These are phyloP conservation scores for Penicillium psychrosexuale DNA, from an alignment of 2,329 filamentous ascomycete genomes.

Conservation along the genomic window DNA sequence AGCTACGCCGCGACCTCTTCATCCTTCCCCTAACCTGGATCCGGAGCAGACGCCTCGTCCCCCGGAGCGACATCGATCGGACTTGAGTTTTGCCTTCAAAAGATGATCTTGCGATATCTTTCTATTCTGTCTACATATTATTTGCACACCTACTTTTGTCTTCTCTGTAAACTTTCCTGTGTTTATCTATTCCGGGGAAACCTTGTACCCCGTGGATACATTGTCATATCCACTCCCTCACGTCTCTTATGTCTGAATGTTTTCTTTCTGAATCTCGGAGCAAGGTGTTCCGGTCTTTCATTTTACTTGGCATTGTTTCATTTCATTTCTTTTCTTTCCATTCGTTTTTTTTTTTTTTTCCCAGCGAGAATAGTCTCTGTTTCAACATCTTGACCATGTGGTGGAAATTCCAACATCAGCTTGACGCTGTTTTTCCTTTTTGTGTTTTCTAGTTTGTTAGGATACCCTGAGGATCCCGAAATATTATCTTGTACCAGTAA, in stretches of 20 bases:
- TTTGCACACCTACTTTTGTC: slow-evolving; percentile 15
- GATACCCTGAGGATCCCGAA: neutral
- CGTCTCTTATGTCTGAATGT: slow-evolving; percentile 27
- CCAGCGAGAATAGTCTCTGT: neutral
- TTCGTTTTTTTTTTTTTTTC: neutral
- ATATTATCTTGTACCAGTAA: neutral
- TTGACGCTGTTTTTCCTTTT: slow-evolving; percentile 4
- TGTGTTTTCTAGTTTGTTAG: neutral
- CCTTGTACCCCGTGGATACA: slow-evolving; percentile 15
- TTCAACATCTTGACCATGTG: neutral
- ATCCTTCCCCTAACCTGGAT: slow-evolving; percentile 28
- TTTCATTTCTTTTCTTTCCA: neutral
- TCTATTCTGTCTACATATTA: slow-evolving; percentile 15
- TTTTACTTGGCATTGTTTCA: neutral
- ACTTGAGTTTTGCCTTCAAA: slow-evolving; percentile 7
- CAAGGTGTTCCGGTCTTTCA: slow-evolving; percentile 18
- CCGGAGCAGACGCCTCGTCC: slow-evolving; percentile 28
- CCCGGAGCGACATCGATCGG: slow-evolving; percentile 22
- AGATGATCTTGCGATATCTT: slow-evolving; percentile 9
- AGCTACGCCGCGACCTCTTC: slow-evolving; percentile 33
- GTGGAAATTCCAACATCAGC: slow-evolving; percentile 9
- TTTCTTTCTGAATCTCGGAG: slow-evolving; percentile 17
- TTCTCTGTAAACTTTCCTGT: slow-evolving; percentile 19
- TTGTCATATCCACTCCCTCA: slow-evolving; percentile 17
- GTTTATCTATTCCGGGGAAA: slow-evolving; percentile 5